Evolutionary conservation across 345 rosid genomes (phyloP).

Genomic region (Rubroshorea leprosula): DNA sequence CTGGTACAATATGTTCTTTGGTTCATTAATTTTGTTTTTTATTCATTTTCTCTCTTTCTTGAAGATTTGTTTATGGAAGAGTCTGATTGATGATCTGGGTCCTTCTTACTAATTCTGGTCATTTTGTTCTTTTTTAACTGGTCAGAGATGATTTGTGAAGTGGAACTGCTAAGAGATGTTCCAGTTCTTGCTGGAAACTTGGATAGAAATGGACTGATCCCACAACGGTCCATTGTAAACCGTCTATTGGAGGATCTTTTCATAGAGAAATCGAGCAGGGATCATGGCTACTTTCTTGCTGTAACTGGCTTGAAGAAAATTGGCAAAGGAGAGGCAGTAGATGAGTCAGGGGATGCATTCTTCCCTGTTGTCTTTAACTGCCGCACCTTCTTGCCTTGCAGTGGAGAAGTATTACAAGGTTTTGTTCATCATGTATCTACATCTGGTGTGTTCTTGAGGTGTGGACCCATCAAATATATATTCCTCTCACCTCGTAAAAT

Average conservation of each 20-base stretch:
- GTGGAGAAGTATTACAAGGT: conserved; percentile 31
- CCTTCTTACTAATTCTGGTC: background rate
- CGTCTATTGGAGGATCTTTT: conserved; percentile 19
- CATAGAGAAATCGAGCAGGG: conserved; percentile 23
- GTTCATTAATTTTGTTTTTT: background rate
- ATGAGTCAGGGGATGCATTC: conserved; percentile 7
- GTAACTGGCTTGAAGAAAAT: conserved; percentile 29
- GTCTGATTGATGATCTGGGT: background rate
- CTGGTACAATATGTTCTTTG: background rate
- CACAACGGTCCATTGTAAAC: conserved; percentile 10
- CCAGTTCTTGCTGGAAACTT: conserved; percentile 10
- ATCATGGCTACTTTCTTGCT: conserved; percentile 29
- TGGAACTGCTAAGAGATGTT: conserved; percentile 23
- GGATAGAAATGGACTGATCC: conserved; percentile 13
- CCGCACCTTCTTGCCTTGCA: conserved; percentile 23
- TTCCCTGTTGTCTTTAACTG: conserved; percentile 18
- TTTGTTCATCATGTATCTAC: conserved; percentile 9
- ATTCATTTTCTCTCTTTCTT: background rate
- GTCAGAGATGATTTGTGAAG: conserved; percentile 24
- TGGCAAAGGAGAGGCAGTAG: conserved; percentile 1
- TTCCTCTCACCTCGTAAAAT: conserved; percentile 28
- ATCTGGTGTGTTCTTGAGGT: conserved; percentile 19
- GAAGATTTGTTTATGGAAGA: background rate
- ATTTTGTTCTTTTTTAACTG: conserved; percentile 4
- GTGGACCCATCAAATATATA: conserved; percentile 27